Evolutionary conservation across 345 rosid genomes (phyloP).

Genomic region (Citrus maxima): DNA sequence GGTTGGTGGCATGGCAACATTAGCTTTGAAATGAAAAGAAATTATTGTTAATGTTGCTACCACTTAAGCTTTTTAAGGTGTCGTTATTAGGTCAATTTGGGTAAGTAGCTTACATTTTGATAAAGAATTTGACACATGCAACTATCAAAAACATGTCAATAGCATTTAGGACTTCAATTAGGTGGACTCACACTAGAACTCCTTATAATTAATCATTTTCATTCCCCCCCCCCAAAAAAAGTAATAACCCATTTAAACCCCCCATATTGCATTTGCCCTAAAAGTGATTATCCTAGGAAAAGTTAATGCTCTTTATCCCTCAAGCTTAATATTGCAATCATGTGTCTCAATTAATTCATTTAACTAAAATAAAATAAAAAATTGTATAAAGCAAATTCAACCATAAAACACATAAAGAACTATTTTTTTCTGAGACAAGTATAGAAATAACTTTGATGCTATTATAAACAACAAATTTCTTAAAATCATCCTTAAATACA

Average conservation of each 20-base stretch:
- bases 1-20: slow-evolving; percentile 21
- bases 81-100: slow-evolving; percentile 4
- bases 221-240: no score
- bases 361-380: not conserved
- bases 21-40: not conserved
- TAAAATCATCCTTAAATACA: no score
- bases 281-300: not conserved
- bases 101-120: not conserved
- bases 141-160: not conserved
- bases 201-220: not conserved
- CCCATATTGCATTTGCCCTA: not conserved
- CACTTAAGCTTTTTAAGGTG: not conserved
- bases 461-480: no score
- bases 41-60: not conserved
- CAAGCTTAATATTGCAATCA: not conserved
- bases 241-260: not conserved
- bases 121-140: not conserved
- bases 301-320: not conserved
- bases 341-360: not conserved
- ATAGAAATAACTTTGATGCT: no score
- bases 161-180: not conserved
- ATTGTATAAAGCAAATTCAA: not conserved
- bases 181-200: not conserved
- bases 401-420: not conserved
- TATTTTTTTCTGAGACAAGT: no score